Conservation (phyloP, 2,329 filamentous ascomycete genomes). For the Cladophialophora carrionii region DNA sequence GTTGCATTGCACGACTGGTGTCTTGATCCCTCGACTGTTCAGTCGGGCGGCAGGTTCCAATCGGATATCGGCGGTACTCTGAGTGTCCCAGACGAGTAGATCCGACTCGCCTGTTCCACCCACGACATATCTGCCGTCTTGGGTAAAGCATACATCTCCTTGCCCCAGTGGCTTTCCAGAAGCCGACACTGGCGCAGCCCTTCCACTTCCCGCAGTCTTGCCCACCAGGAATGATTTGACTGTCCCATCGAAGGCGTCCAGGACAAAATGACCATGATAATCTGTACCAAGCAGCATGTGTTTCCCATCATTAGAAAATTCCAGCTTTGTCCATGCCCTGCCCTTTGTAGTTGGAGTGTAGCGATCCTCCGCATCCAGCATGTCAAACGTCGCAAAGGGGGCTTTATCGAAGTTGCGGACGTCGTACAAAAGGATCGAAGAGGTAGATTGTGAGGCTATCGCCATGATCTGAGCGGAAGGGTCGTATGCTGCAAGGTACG, state of each 20-base stretch:
- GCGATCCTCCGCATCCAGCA: slow-evolving; percentile 62
- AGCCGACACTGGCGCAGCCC: slow-evolving; percentile 56
- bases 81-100: slow-evolving; percentile 83
- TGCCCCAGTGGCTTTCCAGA: slow-evolving; percentile 58
- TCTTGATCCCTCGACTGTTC: slow-evolving; percentile 57
- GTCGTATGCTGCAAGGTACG: slow-evolving; percentile 86
- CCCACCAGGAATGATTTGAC: slow-evolving; percentile 72
- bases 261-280: slow-evolving; percentile 80
- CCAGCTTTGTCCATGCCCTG: slow-evolving; percentile 78
- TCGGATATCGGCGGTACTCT: slow-evolving; percentile 62
- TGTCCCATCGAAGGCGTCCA: slow-evolving; percentile 88
- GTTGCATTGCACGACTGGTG: slow-evolving; percentile 81
- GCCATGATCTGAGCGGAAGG: slow-evolving; percentile 91
- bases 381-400: slow-evolving; percentile 83
- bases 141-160: slow-evolving; percentile 84
- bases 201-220: slow-evolving; percentile 53
- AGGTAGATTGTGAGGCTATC: slow-evolving; percentile 78
- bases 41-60: slow-evolving; percentile 47
- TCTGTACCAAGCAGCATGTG: slow-evolving; percentile 81
- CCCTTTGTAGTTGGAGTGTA: slow-evolving; percentile 55
- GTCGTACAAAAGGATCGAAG: slow-evolving; percentile 85
- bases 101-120: slow-evolving; percentile 74
- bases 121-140: slow-evolving; percentile 85
- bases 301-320: slow-evolving; percentile 96
- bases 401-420: slow-evolving; percentile 90